Percentiles rank a stretch among this genome's conserved stretches.
These are phyloP conservation scores for Akanthomyces uredinophilus DNA, from an alignment of 2,329 filamentous ascomycete genomes.

Conservation along the genomic window DNA sequence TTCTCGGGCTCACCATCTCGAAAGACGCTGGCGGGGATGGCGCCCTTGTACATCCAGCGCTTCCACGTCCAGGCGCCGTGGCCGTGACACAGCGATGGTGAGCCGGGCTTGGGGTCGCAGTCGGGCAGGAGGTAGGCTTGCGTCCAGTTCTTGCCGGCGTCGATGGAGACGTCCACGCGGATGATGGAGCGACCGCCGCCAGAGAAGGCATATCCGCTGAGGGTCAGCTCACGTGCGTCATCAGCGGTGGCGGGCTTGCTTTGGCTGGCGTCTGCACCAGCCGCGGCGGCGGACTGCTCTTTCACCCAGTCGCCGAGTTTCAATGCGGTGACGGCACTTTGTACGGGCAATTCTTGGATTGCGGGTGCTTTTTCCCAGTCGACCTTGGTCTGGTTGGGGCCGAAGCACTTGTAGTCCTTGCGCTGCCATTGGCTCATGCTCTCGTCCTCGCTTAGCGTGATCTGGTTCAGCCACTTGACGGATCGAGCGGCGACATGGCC, in stretches of 20 bases:
- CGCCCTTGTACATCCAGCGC: slow-evolving; percentile 53
- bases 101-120: slow-evolving; percentile 27
- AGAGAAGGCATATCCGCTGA: slow-evolving; percentile 63
- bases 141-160: slow-evolving; percentile 59
- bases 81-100: slow-evolving; percentile 30
- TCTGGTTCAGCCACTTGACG: slow-evolving; percentile 64
- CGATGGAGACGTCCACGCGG: slow-evolving; percentile 62
- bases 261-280: background rate
- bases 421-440: slow-evolving; percentile 61
- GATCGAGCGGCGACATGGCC: slow-evolving; percentile 62
- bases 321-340: slow-evolving; percentile 57
- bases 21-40: slow-evolving; percentile 34
- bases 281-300: background rate
- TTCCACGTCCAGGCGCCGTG: slow-evolving; percentile 59
- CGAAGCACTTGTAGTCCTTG: slow-evolving; percentile 64
- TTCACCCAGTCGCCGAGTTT: slow-evolving; percentile 35
- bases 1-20: slow-evolving; percentile 6
- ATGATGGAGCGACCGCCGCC: slow-evolving; percentile 61
- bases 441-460: slow-evolving; percentile 62
- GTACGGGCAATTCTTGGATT: slow-evolving; percentile 65
- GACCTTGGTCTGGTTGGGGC: slow-evolving; percentile 54
- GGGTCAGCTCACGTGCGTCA: slow-evolving; percentile 27
- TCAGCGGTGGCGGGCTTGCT: background rate
- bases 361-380: slow-evolving; percentile 59
- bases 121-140: slow-evolving; percentile 56